Percentiles rank a stretch among this genome's conserved stretches.
Evolutionary conservation across 306 rosid genomes (phyloP).

Genomic region (Canavalia gladiata): DNA sequence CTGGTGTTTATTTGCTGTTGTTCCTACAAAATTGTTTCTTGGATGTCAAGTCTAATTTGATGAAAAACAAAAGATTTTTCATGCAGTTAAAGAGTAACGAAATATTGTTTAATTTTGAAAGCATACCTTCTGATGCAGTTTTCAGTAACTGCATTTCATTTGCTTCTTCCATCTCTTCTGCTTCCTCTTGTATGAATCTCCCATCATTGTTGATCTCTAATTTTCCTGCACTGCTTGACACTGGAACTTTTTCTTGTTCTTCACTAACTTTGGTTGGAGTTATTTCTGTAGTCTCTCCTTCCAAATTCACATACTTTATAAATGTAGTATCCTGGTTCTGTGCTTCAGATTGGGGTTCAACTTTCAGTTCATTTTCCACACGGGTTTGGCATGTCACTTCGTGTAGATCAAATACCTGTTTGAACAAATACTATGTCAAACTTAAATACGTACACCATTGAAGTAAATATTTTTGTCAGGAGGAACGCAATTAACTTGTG

Average conservation of each 20-base stretch:
- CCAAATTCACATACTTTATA: background rate
- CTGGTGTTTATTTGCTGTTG: too few relatives aligned
- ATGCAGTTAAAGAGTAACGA: too few relatives aligned
- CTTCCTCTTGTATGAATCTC: background rate
- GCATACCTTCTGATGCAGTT: constrained; percentile 23
- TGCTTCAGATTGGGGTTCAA: background rate
- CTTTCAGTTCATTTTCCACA: background rate
- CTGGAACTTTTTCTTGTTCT: background rate
- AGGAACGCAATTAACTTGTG: background rate
- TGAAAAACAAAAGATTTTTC: too few relatives aligned
- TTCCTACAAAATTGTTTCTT: background rate
- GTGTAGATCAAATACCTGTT: constrained; percentile 41
- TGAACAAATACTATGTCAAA: background rate
- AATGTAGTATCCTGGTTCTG: background rate
- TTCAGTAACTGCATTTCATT: background rate
- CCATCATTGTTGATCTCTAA: background rate
- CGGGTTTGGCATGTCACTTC: background rate
- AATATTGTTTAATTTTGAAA: background rate
- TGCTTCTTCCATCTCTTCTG: constrained; percentile 2
- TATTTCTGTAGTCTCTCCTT: background rate
- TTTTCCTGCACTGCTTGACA: background rate
- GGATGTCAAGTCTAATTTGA: background rate
- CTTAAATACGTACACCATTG: too few relatives aligned
- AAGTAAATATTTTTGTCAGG: background rate
- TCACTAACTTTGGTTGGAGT: background rate